Evolutionary conservation across 768 basidiomycete species (phyloP), one percentile per base, ranked within the genome.

Genomic region (Jaapia argillacea): DNA sequence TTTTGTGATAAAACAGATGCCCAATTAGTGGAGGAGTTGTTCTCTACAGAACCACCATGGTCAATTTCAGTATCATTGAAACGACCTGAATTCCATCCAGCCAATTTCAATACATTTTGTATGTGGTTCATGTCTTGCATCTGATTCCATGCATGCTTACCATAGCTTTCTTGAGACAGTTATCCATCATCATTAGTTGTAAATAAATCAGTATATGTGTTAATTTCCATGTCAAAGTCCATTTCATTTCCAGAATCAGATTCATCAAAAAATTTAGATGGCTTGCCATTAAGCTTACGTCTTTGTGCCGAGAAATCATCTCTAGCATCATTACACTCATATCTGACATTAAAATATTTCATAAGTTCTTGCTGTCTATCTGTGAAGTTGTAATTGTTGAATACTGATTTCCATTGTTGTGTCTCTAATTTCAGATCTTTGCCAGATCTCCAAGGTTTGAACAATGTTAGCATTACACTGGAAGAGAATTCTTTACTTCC

Each of bases 401-500:
- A 56, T 1, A 50, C 40, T 23, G 51, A 45, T 36, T 52, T 46
- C 53, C 60, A 56, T 2, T 50, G 43, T 7, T 47, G 28, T 10
- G 24, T 21, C 6, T 45, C 27, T 27, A 20, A 36, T 44, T 57
- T 58, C 4, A 61, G 31, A 36, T 61, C 55, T 3, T 6, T 2
- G 0, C 53, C 53, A 4, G 26, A 21, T 38, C 59, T 24, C 62
- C 60, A 61, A 4, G 56, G 53, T 35, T 51, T 54, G 40, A 63
- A 62, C 1, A 62, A 36, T 1, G 54, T 55, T 12, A 64, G 40
- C 62, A 64, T 62, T 1, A 60, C 54, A 22, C 46, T 33, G 41
- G 57, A 61, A 26, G 64, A 64, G 35, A 53, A 59, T 24, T 66
- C 58, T 14, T 52, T 28, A 45, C 64, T 62, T 1, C 57, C 62